Evolutionary conservation across 805 yeast genomes (phyloP).

Genomic region (Saccharomycopsis oosterbeekiorum): DNA sequence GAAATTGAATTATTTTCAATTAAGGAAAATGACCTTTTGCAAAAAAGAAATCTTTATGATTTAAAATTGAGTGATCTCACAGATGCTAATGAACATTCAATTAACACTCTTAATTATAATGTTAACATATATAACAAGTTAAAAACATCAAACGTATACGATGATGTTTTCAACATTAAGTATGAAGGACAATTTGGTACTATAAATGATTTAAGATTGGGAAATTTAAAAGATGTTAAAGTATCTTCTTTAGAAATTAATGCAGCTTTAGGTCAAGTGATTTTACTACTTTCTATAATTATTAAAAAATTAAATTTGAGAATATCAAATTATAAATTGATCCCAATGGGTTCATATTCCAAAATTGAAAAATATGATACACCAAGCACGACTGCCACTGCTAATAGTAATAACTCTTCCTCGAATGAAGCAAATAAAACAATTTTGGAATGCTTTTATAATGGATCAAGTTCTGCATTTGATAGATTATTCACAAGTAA

Average conservation of each 20-base stretch:
- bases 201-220: slow-evolving; percentile 78
- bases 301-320: slow-evolving; percentile 44
- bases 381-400: too few species aligned
- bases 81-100: slow-evolving; percentile 51
- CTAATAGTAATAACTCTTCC: not conserved
- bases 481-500: slow-evolving; percentile 67
- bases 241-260: slow-evolving; percentile 89
- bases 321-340: slow-evolving; percentile 49
- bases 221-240: slow-evolving; percentile 45
- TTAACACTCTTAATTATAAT: slow-evolving; percentile 52
- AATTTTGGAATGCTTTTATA: slow-evolving; percentile 47
- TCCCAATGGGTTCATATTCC: slow-evolving; percentile 81
- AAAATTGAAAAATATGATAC: slow-evolving; percentile 44
- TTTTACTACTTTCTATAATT: slow-evolving; percentile 58
- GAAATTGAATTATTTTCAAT: slow-evolving; percentile 38
- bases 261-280: slow-evolving; percentile 82
- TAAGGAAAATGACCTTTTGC: slow-evolving; percentile 39
- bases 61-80: slow-evolving; percentile 40
- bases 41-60: slow-evolving; percentile 45
- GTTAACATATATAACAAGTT: slow-evolving; percentile 59
- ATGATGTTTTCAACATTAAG: slow-evolving; percentile 73
- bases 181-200: slow-evolving; percentile 80
- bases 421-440: slow-evolving; percentile 25
- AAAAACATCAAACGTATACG: slow-evolving; percentile 70
- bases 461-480: slow-evolving; percentile 57